Evolutionary conservation across 2,329 filamentous ascomycete species (phyloP).

Genomic region (Ploettnerulaceae sp.): DNA sequence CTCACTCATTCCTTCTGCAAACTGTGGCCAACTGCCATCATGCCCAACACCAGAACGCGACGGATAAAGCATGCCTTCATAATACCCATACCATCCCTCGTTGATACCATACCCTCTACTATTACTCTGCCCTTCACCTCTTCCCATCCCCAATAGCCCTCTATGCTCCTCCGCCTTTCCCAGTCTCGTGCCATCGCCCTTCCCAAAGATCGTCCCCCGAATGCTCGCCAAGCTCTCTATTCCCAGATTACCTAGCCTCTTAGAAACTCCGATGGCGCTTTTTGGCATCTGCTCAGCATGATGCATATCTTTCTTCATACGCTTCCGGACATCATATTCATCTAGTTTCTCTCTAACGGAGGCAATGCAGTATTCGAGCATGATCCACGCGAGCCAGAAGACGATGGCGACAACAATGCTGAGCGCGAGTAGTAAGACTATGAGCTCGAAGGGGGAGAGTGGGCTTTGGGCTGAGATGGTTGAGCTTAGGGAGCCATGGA

Average conservation of each 20-base stretch:
- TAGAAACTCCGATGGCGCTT: background rate
- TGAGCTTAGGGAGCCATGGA: background rate
- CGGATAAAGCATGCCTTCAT: constrained; percentile 7
- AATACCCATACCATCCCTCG: constrained; percentile 6
- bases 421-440: constrained; percentile 10
- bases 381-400: constrained; percentile 14
- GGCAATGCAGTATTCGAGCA: constrained; percentile 9
- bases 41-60: background rate
- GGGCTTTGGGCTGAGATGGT: constrained; percentile 1
- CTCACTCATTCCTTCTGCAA: constrained; percentile 14
- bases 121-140: background rate
- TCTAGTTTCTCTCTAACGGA: constrained; percentile 10
- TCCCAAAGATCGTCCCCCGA: constrained; percentile 1
- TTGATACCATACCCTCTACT: background rate
- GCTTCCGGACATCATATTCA: constrained; percentile 9
- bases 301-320: background rate
- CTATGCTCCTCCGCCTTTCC: constrained; percentile 4
- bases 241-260: too few species aligned
- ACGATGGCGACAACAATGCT: constrained; percentile 13
- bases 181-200: constrained; percentile 5
- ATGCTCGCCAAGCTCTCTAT: background rate
- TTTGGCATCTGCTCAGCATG: constrained; percentile 2
- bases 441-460: constrained; percentile 15
- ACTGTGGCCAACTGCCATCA: constrained; percentile 1
- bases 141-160: background rate